Evolutionary conservation across 306 rosid genomes (phyloP), one percentile per base, ranked within the genome.

Genomic region (Gleditsia sinensis): DNA sequence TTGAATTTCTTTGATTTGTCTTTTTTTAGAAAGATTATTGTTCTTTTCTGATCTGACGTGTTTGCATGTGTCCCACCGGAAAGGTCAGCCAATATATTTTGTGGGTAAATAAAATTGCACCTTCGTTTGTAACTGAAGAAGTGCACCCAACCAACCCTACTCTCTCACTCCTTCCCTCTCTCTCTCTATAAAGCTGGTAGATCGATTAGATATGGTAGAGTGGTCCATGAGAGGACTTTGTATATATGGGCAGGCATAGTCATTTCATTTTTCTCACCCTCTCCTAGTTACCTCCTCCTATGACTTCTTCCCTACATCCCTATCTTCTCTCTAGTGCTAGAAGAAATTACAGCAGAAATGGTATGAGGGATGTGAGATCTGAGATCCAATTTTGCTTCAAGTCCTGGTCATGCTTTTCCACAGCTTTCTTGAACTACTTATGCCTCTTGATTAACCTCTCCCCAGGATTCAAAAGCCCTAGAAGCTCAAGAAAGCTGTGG

Each of bases 401-500:
- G 84, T 86, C 90, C 81, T 86, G 88, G 93, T 85, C 96, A 89
- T 92, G 86, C 92, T 92, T 85, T 92, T 92, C 97, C 97, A 92
- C 97, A 92, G 97, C 97, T 92, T 92, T 92, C 97, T 92, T 92
- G 97, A 92, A 92, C 97, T 92, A 89, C 88, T 83, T 77, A 6
- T 54, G 83, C 56, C 27, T 72, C 71, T 71, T 69, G 23, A 53
- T 19, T 24, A 4, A 57, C 5, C 64, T 79, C 66, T 72, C 17
- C 27, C 2, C 33, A 2, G 30, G 39, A 75, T 78, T 65, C n/a
- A 14, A 14, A 43, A 55, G 81, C 81, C 77, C 77, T 79, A 78
- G 94, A 79, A 90, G 97, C 82, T 92, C 97, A 92, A 92, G 97
- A 92, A 92, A 89, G 96, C 96, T 92, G 97, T 92, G 97, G 97